phyloP scores from a whole-genome alignment of 2,329 filamentous ascomycete species.

The Fusarium sp. region DNA sequence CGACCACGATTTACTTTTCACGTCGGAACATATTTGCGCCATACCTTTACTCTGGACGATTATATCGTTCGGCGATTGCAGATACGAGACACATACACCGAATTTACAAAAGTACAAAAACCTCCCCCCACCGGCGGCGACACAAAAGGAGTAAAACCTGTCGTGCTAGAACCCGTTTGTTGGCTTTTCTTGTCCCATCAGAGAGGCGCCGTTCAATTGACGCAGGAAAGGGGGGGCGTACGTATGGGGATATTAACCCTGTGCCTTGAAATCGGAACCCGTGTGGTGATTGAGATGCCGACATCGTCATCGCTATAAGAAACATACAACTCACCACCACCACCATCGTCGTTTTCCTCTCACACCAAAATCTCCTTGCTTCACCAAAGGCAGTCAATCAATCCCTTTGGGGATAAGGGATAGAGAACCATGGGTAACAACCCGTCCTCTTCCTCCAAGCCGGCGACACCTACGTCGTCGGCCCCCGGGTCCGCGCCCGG shows the following conservation, averaged over 20 bases:
- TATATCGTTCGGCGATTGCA: background rate
- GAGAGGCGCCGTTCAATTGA: slow-evolving; percentile 25
- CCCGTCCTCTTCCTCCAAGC: slow-evolving; percentile 54
- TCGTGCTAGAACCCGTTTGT: slow-evolving; percentile 28
- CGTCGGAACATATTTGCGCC: background rate
- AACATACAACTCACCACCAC: slow-evolving; percentile 6
- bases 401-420: slow-evolving; percentile 15
- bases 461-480: slow-evolving; percentile 49
- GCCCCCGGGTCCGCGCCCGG: slow-evolving; percentile 43
- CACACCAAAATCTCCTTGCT: background rate
- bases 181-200: slow-evolving; percentile 7
- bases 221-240: slow-evolving; percentile 28
- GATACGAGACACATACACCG: background rate
- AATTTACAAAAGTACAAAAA: background rate
- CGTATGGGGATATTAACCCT: background rate
- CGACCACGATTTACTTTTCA: background rate
- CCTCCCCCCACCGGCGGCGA: background rate
- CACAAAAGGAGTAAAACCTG: slow-evolving; percentile 26
- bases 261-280: background rate
- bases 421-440: slow-evolving; percentile 53
- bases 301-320: slow-evolving; percentile 33
- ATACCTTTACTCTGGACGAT: background rate
- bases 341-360: background rate
- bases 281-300: slow-evolving; percentile 30
- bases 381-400: background rate